phyloP scores from a whole-genome alignment of 2,329 filamentous ascomycete genomes.

The Lasiodiplodia theobromae region DNA sequence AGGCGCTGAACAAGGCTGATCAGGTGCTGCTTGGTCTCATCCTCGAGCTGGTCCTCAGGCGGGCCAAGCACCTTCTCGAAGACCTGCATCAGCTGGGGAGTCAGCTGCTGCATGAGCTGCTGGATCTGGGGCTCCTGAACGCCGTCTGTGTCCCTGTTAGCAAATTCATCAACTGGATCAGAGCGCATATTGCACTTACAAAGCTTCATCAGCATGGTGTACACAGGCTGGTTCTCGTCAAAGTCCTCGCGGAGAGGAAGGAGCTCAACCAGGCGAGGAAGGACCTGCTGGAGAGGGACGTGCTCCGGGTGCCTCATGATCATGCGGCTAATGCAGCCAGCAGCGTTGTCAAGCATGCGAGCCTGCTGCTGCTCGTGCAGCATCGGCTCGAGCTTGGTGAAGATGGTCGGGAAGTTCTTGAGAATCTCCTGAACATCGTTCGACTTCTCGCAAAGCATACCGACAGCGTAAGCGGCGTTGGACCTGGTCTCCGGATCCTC shows the following conservation, averaged over 20 bases:
- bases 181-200: slow-evolving; percentile 63
- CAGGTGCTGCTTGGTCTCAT: slow-evolving; percentile 72
- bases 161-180: not conserved
- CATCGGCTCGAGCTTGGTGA: slow-evolving; percentile 85
- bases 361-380: slow-evolving; percentile 79
- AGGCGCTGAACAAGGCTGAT: slow-evolving; percentile 67
- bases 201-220: slow-evolving; percentile 85
- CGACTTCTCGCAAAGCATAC: slow-evolving; percentile 83
- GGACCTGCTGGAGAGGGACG: slow-evolving; percentile 79
- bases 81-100: slow-evolving; percentile 71
- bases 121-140: slow-evolving; percentile 68
- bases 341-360: slow-evolving; percentile 89
- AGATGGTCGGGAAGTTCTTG: slow-evolving; percentile 77
- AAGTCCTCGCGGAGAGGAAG: slow-evolving; percentile 92
- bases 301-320: slow-evolving; percentile 86
- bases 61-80: slow-evolving; percentile 76
- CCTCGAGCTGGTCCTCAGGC: slow-evolving; percentile 77
- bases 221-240: slow-evolving; percentile 95
- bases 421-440: slow-evolving; percentile 76
- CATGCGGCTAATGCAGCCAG: slow-evolving; percentile 90
- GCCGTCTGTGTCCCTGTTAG: slow-evolving; percentile 14
- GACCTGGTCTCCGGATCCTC: slow-evolving; percentile 92
- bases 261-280: slow-evolving; percentile 79
- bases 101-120: slow-evolving; percentile 72
- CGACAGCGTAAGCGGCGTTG: slow-evolving; percentile 91